Evolutionary conservation across 2,329 filamentous ascomycete species (phyloP), one percentile per base, ranked within the genome.

Genomic region (Sclerotinia subarctica): DNA sequence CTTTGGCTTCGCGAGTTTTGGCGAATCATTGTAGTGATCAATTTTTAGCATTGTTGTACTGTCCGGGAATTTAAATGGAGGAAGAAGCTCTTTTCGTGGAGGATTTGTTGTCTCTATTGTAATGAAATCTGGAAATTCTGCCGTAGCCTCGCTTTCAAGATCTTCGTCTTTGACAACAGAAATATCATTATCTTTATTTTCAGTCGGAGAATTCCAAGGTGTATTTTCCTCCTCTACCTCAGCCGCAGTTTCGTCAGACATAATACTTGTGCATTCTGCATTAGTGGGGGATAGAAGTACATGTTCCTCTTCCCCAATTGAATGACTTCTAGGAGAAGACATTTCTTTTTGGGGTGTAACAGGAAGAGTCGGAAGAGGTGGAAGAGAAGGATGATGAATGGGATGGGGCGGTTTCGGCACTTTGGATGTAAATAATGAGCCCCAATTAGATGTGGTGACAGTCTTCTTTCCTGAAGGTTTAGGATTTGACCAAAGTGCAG

Each of bases 151-250:
- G 10, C 29, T 26, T 3, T 29, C 62, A 6, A 44, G 10, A 42
- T 53, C 35, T 44, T 3, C 47, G 8, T 44, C 49, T 32, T 38
- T 35, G 4, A 10, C 8, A 4, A 35, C 17, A 21, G 56, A 32
- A 62, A 19, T 52, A 32, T 38, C 29, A 3, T 10, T 19, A 46
- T 62, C 35, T 32, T 29, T n/a, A 44, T 62, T 32, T 10, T 8
- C 26, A n/a, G 64, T 46, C 15, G 64, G 47, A 15, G 56, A 67
- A 26, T 62, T 57, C 54, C 54, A 67, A 44, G 32, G 64, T 13
- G 19, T 42, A 11, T 13, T 32, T 38, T 3, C 29, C 13, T 62
- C 47, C 11, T 51, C 49, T 63, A 2, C 47, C 5, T 63, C 59
- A 21, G 51, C n/a, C 1, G 46, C 46, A 5, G 56, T 62, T 32